A percentile compares a stretch with the other conserved stretches of the same genome.
These are phyloP conservation scores for Carex littledalei DNA, from an alignment of 176 grass and related monocot species.

Conservation along the genomic window DNA sequence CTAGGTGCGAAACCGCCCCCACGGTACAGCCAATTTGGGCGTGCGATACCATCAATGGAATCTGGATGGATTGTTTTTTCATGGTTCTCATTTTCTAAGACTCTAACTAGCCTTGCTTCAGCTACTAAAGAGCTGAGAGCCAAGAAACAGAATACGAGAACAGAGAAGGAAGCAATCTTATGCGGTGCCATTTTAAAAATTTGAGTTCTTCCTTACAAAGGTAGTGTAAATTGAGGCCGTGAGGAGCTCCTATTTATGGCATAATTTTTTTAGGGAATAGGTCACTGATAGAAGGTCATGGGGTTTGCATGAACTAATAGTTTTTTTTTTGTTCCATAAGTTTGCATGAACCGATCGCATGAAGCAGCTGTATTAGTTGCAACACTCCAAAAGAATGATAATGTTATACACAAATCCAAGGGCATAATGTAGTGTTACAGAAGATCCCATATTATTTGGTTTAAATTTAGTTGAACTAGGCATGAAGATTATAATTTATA, in stretches of 20 bases:
- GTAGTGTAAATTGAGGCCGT: background rate
- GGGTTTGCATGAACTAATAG: background rate
- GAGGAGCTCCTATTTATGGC: constrained; percentile 6
- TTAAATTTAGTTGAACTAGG: background rate
- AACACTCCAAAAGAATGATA: constrained; percentile 19
- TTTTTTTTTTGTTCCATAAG: background rate
- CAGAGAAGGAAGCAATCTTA: constrained; percentile 11
- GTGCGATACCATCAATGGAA: background rate
- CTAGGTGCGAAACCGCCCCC: constrained; percentile 14
- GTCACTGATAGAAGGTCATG: background rate
- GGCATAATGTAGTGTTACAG: background rate
- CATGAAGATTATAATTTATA: background rate
- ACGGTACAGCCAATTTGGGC: background rate
- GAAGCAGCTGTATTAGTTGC: background rate
- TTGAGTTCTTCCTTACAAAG: background rate
- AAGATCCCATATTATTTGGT: background rate
- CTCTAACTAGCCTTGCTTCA: constrained; percentile 11
- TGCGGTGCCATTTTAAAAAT: constrained; percentile 9
- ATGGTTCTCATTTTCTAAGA: constrained; percentile 5
- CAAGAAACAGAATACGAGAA: background rate
- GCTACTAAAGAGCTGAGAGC: background rate
- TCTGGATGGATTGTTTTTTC: background rate
- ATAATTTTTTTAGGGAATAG: background rate
- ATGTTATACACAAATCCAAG: background rate
- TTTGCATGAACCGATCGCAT: constrained; percentile 4